Percentiles rank a stretch among this genome's conserved stretches.
Conservation (phyloP, 768 basidiomycete genomes). For the Tylopilus rubrobrunneus region DNA sequence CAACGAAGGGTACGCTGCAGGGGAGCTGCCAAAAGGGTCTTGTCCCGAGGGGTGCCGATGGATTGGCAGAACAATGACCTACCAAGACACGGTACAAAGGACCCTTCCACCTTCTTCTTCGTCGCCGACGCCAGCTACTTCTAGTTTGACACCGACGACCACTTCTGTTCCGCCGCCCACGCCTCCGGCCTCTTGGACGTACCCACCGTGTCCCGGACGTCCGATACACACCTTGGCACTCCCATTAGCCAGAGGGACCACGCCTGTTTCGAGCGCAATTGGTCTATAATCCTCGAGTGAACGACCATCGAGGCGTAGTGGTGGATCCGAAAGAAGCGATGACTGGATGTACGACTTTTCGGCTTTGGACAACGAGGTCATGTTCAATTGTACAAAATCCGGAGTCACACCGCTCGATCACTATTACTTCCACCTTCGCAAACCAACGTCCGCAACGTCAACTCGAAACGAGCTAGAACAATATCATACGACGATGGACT, state of each 20-base stretch:
- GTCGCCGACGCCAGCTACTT: slow-evolving; percentile 53
- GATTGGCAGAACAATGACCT: slow-evolving; percentile 27
- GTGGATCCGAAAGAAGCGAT: slow-evolving; percentile 53
- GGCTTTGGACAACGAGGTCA: slow-evolving; percentile 58
- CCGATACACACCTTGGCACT: slow-evolving; percentile 78
- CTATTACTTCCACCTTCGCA: too few species aligned
- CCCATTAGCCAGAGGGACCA: slow-evolving; percentile 79
- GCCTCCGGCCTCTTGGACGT: slow-evolving; percentile 70
- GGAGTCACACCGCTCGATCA: too few species aligned
- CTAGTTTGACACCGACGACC: slow-evolving; percentile 73
- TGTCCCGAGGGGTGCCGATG: background rate
- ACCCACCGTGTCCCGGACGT: slow-evolving; percentile 59
- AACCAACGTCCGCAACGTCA: too few species aligned
- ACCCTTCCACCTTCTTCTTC: slow-evolving; percentile 59
- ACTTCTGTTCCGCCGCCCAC: slow-evolving; percentile 78
- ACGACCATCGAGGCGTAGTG: slow-evolving; percentile 78
- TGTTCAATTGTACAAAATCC: background rate
- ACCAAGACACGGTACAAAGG: slow-evolving; percentile 75
- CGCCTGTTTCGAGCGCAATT: slow-evolving; percentile 71
- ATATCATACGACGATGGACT: too few species aligned
- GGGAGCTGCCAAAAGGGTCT: slow-evolving; percentile 51
- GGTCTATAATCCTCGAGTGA: slow-evolving; percentile 60
- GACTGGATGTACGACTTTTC: slow-evolving; percentile 74
- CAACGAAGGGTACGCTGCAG: slow-evolving; percentile 73
- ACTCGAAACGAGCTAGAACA: too few species aligned